phyloP scores from a whole-genome alignment of 495 filamentous ascomycete genomes.

The Penicillium pancosmium region DNA sequence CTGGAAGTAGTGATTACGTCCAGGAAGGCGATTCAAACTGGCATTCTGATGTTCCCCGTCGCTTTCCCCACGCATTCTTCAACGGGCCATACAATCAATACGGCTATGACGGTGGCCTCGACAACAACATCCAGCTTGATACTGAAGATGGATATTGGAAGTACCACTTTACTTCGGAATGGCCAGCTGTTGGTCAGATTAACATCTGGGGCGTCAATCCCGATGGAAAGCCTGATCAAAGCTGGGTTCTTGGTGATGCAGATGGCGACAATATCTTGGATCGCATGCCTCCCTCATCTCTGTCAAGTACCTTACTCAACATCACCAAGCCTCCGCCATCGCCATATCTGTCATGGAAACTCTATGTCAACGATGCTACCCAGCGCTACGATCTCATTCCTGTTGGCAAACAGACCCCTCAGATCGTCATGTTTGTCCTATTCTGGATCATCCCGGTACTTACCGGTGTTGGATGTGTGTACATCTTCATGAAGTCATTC shows the following conservation, averaged over 20 bases:
- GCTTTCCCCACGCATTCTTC: constrained; percentile 65
- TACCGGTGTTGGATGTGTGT: constrained; percentile 54
- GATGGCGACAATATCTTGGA: constrained; percentile 64
- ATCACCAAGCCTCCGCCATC: constrained; percentile 57
- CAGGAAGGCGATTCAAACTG: constrained; percentile 62
- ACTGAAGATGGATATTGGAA: constrained; percentile 56
- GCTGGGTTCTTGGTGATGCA: constrained; percentile 59
- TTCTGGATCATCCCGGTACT: constrained; percentile 57
- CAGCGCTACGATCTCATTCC: constrained; percentile 54
- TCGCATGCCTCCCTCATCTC: constrained; percentile 61
- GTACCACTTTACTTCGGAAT: constrained; percentile 64
- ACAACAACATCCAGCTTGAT: constrained; percentile 56
- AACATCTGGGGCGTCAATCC: constrained; percentile 72
- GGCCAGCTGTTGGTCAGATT: constrained; percentile 63
- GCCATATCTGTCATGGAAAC: constrained; percentile 57
- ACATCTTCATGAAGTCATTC: constrained; percentile 67
- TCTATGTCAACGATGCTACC: constrained; percentile 58
- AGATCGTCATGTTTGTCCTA: constrained; percentile 60
- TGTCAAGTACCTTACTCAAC: constrained; percentile 59
- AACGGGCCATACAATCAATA: constrained; percentile 70
- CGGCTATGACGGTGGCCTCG: constrained; percentile 65
- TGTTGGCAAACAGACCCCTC: constrained; percentile 50
- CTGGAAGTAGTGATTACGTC: constrained; percentile 65
- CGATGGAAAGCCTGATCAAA: constrained; percentile 64
- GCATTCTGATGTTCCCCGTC: constrained; percentile 37